Conservation (phyloP, 2,329 filamentous ascomycete species). For the Alternaria viburni region DNA sequence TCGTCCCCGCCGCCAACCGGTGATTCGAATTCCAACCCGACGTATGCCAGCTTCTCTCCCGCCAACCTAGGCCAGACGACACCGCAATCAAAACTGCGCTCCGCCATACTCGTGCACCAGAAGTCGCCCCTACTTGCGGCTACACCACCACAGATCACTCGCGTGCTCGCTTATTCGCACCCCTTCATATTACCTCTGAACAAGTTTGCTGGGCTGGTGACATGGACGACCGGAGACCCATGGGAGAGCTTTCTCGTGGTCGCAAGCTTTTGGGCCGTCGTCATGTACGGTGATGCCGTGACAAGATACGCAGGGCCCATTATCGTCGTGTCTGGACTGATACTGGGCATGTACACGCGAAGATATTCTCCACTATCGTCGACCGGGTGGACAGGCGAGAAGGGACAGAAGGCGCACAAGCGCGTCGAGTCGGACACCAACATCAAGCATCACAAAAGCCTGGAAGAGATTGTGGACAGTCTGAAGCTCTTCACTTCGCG, state of each 20-base stretch:
- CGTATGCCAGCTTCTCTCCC: conserved; percentile 89
- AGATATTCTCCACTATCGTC: conserved; percentile 90
- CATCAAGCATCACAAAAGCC: conserved; percentile 85
- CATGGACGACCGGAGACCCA: conserved; percentile 91
- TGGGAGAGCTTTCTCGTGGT: conserved; percentile 97
- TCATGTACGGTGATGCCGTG: conserved; percentile 85
- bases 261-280: conserved; percentile 81
- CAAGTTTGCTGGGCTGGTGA: conserved; percentile 80
- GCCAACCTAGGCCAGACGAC: conserved; percentile 74
- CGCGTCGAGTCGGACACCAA: conserved; percentile 63
- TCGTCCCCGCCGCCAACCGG: conserved; percentile 45
- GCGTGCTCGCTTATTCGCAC: conserved; percentile 93
- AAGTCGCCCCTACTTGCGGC: conserved; percentile 92
- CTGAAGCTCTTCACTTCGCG: conserved; percentile 87
- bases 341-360: conserved; percentile 89
- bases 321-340: conserved; percentile 77
- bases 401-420: conserved; percentile 60
- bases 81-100: conserved; percentile 75
- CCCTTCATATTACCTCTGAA: conserved; percentile 92
- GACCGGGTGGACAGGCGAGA: conserved; percentile 75
- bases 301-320: conserved; percentile 83
- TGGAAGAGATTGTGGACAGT: conserved; percentile 97
- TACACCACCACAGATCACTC: conserved; percentile 92
- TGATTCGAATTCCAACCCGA: conserved; percentile 65
- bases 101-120: conserved; percentile 93